phyloP scores from a whole-genome alignment of 2,329 filamentous ascomycete genomes.

The Trichophyton schoenleinii region DNA sequence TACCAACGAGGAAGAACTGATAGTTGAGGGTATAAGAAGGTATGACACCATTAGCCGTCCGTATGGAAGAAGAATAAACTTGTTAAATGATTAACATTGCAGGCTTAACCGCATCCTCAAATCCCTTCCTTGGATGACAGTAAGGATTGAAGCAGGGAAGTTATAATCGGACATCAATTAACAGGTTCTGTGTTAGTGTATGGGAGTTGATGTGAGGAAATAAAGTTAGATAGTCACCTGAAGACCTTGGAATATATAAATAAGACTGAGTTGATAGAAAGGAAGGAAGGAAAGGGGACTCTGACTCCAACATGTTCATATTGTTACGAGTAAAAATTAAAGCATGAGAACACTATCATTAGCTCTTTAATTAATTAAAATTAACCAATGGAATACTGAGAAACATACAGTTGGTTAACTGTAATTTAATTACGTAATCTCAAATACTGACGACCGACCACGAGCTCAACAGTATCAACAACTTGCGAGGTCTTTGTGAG shows the following conservation, averaged over 20 bases:
- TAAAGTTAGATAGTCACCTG: too few species aligned
- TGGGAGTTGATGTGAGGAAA: background rate
- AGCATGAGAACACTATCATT: too few species aligned
- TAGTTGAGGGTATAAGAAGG: slow-evolving; percentile 28
- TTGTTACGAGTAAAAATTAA: too few species aligned
- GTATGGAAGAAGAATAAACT: background rate
- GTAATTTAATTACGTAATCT: too few species aligned
- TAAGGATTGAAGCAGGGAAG: background rate
- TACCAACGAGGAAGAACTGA: slow-evolving; percentile 23
- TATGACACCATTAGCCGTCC: slow-evolving; percentile 4
- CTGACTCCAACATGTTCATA: background rate
- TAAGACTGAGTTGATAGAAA: background rate
- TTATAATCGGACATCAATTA: background rate
- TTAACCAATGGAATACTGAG: too few species aligned
- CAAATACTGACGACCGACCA: background rate
- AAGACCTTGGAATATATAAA: too few species aligned
- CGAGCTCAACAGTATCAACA: background rate
- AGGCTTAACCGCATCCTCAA: background rate
- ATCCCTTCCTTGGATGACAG: background rate
- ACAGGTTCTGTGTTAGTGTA: background rate
- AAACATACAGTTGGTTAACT: too few species aligned
- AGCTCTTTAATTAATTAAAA: too few species aligned
- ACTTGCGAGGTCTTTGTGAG: background rate
- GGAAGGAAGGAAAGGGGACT: background rate
- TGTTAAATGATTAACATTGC: background rate